Base-by-base conservation (phyloP, 192 early-diverging fungal genomes). In the Coemansia sp. region DNA sequence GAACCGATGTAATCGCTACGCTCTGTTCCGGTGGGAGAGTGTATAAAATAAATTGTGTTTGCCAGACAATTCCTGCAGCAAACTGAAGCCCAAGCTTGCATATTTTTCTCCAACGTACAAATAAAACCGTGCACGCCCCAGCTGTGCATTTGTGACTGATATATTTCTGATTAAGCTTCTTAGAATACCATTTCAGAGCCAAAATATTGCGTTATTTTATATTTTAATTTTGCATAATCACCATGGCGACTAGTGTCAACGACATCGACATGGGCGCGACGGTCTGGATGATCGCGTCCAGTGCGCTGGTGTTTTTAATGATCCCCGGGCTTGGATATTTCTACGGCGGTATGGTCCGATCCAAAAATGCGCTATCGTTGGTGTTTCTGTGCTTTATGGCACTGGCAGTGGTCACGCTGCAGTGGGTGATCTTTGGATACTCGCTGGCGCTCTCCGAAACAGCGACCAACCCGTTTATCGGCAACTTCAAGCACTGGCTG, bases 351-450 rank as follows among this genome's bases (percentile, higher is more conserved):
- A 82, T 91, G 79, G 86, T 90, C 8, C 84, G 88, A 56, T 84
- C 82, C 72, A 91, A 91, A 67, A 89, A 91, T 65, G 89, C 89
- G 4, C 76, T 91, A n/a, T 91, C 89, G 11, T 71, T 91, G 9
- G 89, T 91, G 71, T 87, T 88, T 72, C 74, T 90, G 22, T 85
- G 85, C 42, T 81, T 90, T 67, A 64, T 93, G 38, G 80, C 88
- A 23, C 80, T 91, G 21, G 91, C 88, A 4, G 74, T 91, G 12
- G 87, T 90, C 17, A 85, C 86, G 37, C 61, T 92, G 51, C 85
- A 90, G 70, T 93, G 89, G 89, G 91, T 85, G 22, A 51, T 89
- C 20, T 87, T 78, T 72, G 89, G 89, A 1, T 92, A 86, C 63
- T 90, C 88, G 23, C 77, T 92, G 55, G 84, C 89, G 0, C 82